phyloP scores from a whole-genome alignment of 1,284 basidiomycete species.

The Marasmius sp. region DNA sequence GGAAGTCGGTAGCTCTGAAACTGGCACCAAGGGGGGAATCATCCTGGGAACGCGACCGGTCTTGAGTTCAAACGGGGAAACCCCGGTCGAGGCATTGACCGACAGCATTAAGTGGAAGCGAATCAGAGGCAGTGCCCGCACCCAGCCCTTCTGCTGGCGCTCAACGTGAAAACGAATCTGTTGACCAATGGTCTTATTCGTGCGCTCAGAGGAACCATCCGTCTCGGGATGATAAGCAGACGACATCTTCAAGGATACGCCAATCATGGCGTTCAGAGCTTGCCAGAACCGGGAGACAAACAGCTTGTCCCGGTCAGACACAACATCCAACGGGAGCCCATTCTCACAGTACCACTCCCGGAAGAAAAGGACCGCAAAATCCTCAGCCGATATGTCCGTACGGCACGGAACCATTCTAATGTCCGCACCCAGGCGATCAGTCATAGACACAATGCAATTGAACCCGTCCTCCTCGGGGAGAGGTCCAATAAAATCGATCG shows the following conservation, averaged over 20 bases:
- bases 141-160: slow-evolving; percentile 37
- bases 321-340: slow-evolving; percentile 22
- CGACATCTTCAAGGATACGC: slow-evolving; percentile 8
- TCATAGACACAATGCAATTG: slow-evolving; percentile 38
- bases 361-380: slow-evolving; percentile 17
- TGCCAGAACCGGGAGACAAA: slow-evolving; percentile 25
- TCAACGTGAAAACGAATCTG: slow-evolving; percentile 29
- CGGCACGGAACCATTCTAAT: slow-evolving; percentile 30
- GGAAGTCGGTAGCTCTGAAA: too few species aligned
- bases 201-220: slow-evolving; percentile 27
- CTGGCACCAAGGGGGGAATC: slow-evolving; percentile 23
- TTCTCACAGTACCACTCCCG: slow-evolving; percentile 34
- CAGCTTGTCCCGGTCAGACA: slow-evolving; percentile 29
- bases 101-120: slow-evolving; percentile 41
- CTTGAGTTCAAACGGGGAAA: slow-evolving; percentile 33
- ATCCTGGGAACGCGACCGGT: slow-evolving; percentile 22
- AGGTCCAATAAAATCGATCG: slow-evolving; percentile 34
- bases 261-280: neutral
- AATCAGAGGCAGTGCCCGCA: slow-evolving; percentile 27
- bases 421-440: slow-evolving; percentile 36
- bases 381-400: slow-evolving; percentile 12
- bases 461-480: slow-evolving; percentile 28
- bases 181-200: slow-evolving; percentile 35
- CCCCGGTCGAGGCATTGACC: slow-evolving; percentile 22
- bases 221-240: slow-evolving; percentile 26